Conservation (phyloP, 1,284 basidiomycete species). For the Rhodotorula sp. region DNA sequence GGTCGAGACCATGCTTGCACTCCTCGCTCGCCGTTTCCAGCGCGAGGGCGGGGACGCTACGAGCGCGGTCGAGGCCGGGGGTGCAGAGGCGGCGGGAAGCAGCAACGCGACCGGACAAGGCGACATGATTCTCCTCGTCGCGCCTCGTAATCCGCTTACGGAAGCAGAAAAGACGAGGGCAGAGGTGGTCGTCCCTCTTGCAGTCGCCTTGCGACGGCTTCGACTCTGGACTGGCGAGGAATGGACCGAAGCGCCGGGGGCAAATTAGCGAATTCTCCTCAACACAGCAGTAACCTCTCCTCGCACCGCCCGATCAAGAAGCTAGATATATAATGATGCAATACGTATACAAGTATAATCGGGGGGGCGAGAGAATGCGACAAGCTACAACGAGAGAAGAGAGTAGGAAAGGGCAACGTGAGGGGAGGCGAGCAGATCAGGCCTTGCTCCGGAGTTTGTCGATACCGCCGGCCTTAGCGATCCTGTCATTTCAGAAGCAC, state of each 20-base stretch:
- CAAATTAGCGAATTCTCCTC: no score
- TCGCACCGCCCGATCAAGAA: neutral
- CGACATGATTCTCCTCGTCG: neutral
- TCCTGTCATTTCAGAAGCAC: slow-evolving; percentile 5
- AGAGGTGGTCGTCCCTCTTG: neutral
- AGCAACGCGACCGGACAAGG: neutral
- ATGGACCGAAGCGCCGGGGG: neutral
- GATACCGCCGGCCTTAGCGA: slow-evolving; percentile 38
- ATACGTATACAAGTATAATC: neutral
- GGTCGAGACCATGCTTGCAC: neutral
- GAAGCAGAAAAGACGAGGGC: neutral
- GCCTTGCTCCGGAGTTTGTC: slow-evolving; percentile 15
- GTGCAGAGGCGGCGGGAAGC: neutral
- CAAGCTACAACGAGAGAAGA: neutral
- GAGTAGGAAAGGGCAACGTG: neutral
- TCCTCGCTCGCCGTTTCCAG: neutral
- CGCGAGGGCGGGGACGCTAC: no score
- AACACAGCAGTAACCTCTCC: no score
- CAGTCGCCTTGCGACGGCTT: slow-evolving; percentile 1
- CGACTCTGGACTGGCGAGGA: slow-evolving; percentile 1
- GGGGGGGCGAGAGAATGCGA: neutral
- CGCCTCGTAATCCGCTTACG: neutral
- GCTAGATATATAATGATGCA: neutral
- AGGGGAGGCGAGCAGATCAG: neutral
- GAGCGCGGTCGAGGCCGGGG: neutral